Conservation (phyloP, 345 rosid genomes). For the Eucalyptus urophylla region DNA sequence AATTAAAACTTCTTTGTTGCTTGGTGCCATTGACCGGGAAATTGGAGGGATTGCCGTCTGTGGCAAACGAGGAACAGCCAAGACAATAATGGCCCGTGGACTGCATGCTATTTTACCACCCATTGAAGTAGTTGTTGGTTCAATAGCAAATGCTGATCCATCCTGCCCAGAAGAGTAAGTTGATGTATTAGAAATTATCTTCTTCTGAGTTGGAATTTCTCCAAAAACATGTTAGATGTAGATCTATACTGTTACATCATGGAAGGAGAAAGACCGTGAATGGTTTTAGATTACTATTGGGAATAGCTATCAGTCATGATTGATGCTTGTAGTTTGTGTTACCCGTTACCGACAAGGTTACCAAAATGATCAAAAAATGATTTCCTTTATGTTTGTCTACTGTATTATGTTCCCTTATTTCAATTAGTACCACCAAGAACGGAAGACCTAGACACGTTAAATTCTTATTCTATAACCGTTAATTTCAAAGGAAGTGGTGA, state of each 20-base stretch:
- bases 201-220: not conserved
- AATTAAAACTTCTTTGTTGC: conserved; percentile 84
- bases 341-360: not conserved
- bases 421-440: not conserved
- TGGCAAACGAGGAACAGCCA: conserved; percentile 90
- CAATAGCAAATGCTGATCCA: conserved; percentile 83
- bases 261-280: not conserved
- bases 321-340: not conserved
- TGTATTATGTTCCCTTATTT: not conserved
- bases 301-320: not conserved
- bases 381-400: not conserved
- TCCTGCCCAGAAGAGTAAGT: conserved; percentile 73
- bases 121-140: conserved; percentile 81
- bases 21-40: conserved; percentile 91
- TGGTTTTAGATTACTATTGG: not conserved
- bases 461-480: not conserved
- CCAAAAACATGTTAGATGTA: not conserved
- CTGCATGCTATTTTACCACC: conserved; percentile 84
- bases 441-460: not conserved
- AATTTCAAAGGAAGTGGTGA: not conserved
- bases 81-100: conserved; percentile 95
- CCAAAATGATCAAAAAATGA: not conserved
- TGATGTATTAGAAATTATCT: not conserved
- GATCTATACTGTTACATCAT: not conserved
- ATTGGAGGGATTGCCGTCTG: conserved; percentile 91